phyloP scores from a whole-genome alignment of 2,329 filamentous ascomycete genomes.

The Cladorrhinum sp. region DNA sequence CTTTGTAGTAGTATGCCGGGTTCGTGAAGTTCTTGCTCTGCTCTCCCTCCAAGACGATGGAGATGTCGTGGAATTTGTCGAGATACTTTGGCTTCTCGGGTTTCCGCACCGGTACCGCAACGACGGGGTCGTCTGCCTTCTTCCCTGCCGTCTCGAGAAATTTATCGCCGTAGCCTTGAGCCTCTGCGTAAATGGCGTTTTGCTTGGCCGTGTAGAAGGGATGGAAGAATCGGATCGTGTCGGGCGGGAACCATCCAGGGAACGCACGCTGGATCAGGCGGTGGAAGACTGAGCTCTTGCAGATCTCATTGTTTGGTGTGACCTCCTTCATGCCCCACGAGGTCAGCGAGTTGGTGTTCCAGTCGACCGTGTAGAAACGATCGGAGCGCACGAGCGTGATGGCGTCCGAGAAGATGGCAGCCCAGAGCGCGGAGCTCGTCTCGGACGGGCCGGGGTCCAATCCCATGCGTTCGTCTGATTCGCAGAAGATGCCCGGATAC shows the following conservation, averaged over 20 bases:
- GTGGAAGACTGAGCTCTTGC: slow-evolving; percentile 49
- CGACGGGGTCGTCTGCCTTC: neutral
- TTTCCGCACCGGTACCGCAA: neutral
- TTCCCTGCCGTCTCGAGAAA: neutral
- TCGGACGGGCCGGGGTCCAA: slow-evolving; percentile 40
- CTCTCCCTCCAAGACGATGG: neutral
- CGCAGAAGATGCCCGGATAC: slow-evolving; percentile 64
- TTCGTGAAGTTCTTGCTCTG: slow-evolving; percentile 1
- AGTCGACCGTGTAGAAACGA: slow-evolving; percentile 55
- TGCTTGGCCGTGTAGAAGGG: slow-evolving; percentile 18
- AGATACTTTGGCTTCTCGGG: slow-evolving; percentile 6
- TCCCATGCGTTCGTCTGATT: slow-evolving; percentile 48
- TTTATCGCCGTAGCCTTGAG: slow-evolving; percentile 4
- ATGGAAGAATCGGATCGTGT: slow-evolving; percentile 18
- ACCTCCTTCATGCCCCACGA: slow-evolving; percentile 30
- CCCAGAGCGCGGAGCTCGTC: slow-evolving; percentile 47
- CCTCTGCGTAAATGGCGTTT: slow-evolving; percentile 12
- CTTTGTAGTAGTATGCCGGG: slow-evolving; percentile 1
- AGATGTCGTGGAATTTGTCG: neutral
- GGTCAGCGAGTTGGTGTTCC: slow-evolving; percentile 46
- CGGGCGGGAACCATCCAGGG: slow-evolving; percentile 36
- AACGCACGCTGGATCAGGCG: slow-evolving; percentile 64
- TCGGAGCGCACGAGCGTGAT: slow-evolving; percentile 58
- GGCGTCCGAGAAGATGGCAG: slow-evolving; percentile 59
- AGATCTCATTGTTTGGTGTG: neutral